A percentile compares a stretch with the other conserved stretches of the same genome.
phyloP scores from a whole-genome alignment of 192 early-diverging fungal species.

The Oehlia diaphana region DNA sequence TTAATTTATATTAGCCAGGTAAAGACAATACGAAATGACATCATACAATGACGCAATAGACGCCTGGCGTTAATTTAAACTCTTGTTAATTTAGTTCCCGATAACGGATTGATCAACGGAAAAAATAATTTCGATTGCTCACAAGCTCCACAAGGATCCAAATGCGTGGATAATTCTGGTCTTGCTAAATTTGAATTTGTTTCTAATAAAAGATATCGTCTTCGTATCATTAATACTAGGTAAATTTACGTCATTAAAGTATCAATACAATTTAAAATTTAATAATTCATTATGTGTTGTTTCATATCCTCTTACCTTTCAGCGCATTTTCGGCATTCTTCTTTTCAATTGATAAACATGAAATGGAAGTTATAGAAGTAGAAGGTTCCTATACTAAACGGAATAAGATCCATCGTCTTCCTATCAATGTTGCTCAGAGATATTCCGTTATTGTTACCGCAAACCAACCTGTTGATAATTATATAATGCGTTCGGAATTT shows the following conservation, averaged over 20 bases:
- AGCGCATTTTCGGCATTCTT: constrained; percentile 62
- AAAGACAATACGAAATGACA: no score
- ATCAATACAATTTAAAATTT: not conserved
- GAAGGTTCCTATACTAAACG: constrained; percentile 52
- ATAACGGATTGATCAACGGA: constrained; percentile 58
- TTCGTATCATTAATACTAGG: constrained; percentile 62
- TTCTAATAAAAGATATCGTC: constrained; percentile 46
- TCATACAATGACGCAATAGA: not conserved
- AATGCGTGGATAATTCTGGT: constrained; percentile 26
- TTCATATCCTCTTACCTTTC: not conserved
- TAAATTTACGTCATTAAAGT: not conserved
- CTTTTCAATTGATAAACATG: constrained; percentile 70
- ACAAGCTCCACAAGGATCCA: constrained; percentile 29
- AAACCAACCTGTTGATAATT: constrained; percentile 46
- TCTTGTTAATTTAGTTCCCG: constrained; percentile 29
- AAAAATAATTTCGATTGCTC: constrained; percentile 39
- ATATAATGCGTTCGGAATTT: constrained; percentile 48
- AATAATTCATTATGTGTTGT: not conserved
- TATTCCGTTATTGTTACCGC: constrained; percentile 51
- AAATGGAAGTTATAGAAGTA: constrained; percentile 68
- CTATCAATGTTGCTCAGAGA: constrained; percentile 48
- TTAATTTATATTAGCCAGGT: not conserved
- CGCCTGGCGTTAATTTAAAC: not conserved
- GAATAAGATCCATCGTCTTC: constrained; percentile 38
- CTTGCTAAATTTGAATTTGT: constrained; percentile 37